Base-by-base conservation (phyloP, 257 asterid genomes). In the Hygrophila difformis region DNA sequence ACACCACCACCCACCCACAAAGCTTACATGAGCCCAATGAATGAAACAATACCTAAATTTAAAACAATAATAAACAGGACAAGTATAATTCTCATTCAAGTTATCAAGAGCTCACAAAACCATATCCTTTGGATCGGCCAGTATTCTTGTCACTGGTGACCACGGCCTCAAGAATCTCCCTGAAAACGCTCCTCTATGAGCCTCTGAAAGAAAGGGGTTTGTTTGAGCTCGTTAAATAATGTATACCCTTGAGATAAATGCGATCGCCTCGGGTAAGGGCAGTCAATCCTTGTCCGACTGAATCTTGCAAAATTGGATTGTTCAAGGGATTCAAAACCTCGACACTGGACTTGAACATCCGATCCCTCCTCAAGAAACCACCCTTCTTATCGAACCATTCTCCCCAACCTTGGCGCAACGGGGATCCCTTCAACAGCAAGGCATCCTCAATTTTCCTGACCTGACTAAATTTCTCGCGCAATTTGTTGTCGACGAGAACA, bases 91-190 rank as follows among this genome's bases (percentile, higher is more conserved):
- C 19, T 33, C 39, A 60, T 47, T 22, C 36, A 65, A 47, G 66
- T 51, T 52, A 68, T 41, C 24, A 65, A 68, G 49, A 57, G 59
- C 98, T 85, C 75, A 89, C 98, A 64, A 89, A 89, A 40, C 98
- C 98, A 39, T 85, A 89, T 80, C 98, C 98, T 65, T 89, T 89
- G 79, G 98, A 89, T 68, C 98, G 87, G 63, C 88, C 96, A 34
- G 98, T 81, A 73, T 85, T 89, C 76, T 89, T 89, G 76, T 89
- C 98, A 29, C 96, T 66, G 72, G 84, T 89, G 66, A 89, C 97
- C 67, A 89, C 97, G 16, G 97, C 97, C 71, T 89, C 97, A 16
- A 89, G 94, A 75, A 89, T 89, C 45, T 89, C 94, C 44, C 97
- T 96, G 26, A 89, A 89, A n/a, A n/a, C n/a, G n/a, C n/a, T n/a